These are phyloP conservation scores for Colletotrichum gloeosporioides DNA, from an alignment of 2,329 filamentous ascomycete species.

Conservation along the genomic window DNA sequence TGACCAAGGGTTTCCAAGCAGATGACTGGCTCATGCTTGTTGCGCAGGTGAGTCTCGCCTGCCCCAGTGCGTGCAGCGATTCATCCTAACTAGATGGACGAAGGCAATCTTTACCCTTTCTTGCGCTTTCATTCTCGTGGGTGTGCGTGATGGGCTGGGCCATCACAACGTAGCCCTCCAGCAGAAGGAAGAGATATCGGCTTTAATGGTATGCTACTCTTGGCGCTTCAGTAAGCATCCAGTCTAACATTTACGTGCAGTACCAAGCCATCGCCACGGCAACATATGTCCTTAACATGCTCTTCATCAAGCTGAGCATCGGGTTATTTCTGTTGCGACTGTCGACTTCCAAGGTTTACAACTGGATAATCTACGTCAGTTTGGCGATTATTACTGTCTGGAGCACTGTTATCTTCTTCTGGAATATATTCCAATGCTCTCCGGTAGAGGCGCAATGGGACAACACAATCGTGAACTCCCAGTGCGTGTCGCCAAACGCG, in stretches of 20 bases:
- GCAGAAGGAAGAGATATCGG: slow-evolving; percentile 44
- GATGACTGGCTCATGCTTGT: slow-evolving; percentile 61
- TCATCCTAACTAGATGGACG: neutral
- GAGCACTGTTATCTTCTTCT: slow-evolving; percentile 55
- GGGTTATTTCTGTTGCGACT: slow-evolving; percentile 57
- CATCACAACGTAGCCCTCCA: slow-evolving; percentile 51
- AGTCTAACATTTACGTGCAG: slow-evolving; percentile 28
- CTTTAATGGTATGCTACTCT: slow-evolving; percentile 44
- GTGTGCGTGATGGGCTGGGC: slow-evolving; percentile 49
- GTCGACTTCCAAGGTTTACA: slow-evolving; percentile 50
- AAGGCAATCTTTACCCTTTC: slow-evolving; percentile 53
- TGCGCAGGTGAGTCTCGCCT: slow-evolving; percentile 43
- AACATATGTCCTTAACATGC: slow-evolving; percentile 58
- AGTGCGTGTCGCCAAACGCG: slow-evolving; percentile 48
- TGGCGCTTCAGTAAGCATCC: neutral
- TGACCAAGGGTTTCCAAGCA: slow-evolving; percentile 50
- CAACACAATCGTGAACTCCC: slow-evolving; percentile 47
- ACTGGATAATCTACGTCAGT: slow-evolving; percentile 51
- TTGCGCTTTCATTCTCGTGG: slow-evolving; percentile 50
- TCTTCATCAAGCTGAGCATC: slow-evolving; percentile 63
- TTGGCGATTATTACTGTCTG: slow-evolving; percentile 51
- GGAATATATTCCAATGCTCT: slow-evolving; percentile 57
- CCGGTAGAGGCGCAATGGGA: slow-evolving; percentile 60
- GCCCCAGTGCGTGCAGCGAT: neutral
- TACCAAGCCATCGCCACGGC: slow-evolving; percentile 58